A percentile compares a stretch with the other conserved stretches of the same genome.
Conservation (phyloP, 2,329 filamentous ascomycete species). For the Fusarium pilosicola region DNA sequence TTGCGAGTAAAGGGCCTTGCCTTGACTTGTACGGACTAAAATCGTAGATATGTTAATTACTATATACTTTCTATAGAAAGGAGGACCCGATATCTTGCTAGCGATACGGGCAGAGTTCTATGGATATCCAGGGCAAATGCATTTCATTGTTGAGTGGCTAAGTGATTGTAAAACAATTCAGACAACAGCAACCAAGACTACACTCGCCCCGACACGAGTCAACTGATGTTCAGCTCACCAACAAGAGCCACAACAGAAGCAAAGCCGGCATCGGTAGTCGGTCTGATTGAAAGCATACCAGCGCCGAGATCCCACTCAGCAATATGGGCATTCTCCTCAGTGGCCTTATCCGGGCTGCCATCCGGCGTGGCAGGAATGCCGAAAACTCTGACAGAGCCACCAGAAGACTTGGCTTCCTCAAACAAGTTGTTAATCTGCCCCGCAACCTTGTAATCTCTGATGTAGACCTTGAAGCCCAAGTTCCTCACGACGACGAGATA, state of each 20-base stretch:
- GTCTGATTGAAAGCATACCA: conserved; percentile 13
- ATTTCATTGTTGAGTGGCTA: not conserved
- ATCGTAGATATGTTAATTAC: too few relatives aligned
- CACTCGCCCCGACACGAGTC: not conserved
- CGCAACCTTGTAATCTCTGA: not conserved
- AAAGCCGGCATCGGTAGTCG: conserved; percentile 27
- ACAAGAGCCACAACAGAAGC: conserved; percentile 35
- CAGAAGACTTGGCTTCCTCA: conserved; percentile 13
- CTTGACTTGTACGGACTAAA: too few relatives aligned
- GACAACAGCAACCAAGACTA: not conserved
- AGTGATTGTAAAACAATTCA: not conserved
- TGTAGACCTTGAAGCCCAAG: conserved; percentile 27
- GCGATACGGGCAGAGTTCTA: not conserved
- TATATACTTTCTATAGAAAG: not conserved
- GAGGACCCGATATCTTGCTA: not conserved
- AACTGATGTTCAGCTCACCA: conserved; percentile 26
- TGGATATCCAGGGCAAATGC: not conserved
- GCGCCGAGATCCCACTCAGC: conserved; percentile 27
- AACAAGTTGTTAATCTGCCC: conserved; percentile 16
- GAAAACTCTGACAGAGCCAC: conserved; percentile 25
- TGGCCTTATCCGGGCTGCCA: conserved; percentile 21
- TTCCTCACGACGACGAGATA: conserved; percentile 32
- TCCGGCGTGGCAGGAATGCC: conserved; percentile 32
- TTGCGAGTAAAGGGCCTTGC: not conserved
- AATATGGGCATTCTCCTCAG: conserved; percentile 28